A percentile compares a stretch with the other conserved stretches of the same genome.
phyloP scores from a whole-genome alignment of 192 early-diverging fungal genomes.

The Borealophlyctis nickersoniae region DNA sequence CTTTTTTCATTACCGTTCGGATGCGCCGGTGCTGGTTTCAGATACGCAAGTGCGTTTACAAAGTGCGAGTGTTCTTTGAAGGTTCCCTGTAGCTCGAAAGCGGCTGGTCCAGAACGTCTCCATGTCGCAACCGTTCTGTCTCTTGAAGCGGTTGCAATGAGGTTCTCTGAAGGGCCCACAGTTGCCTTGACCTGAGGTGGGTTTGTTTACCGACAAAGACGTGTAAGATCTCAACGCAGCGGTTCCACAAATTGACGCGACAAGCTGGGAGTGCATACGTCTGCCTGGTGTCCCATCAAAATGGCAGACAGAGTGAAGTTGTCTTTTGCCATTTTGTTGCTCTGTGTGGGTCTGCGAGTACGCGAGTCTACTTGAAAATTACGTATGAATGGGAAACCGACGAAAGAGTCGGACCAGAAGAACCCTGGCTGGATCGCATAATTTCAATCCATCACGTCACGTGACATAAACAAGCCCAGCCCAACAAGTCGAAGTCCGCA shows the following conservation, averaged over 20 bases:
- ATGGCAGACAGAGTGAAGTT: conserved; percentile 50
- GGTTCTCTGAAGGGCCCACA: conserved; percentile 9
- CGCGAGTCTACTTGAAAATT: no score
- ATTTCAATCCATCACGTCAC: no score
- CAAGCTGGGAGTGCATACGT: conserved; percentile 33
- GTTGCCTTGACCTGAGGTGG: conserved; percentile 27
- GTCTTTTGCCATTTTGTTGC: neutral
- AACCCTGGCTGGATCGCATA: no score
- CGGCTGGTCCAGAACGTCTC: conserved; percentile 51
- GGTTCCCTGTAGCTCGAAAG: conserved; percentile 48
- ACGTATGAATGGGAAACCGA: no score
- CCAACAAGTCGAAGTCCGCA: no score
- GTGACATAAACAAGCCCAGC: no score
- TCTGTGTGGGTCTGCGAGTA: no score
- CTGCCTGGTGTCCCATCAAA: conserved; percentile 50
- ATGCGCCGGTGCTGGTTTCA: conserved; percentile 54
- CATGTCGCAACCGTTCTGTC: conserved; percentile 57
- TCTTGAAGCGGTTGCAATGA: conserved; percentile 19
- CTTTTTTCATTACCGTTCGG: conserved; percentile 62
- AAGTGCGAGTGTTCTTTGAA: conserved; percentile 71
- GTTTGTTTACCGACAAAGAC: no score
- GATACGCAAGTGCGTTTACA: conserved; percentile 70
- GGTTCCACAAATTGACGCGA: neutral
- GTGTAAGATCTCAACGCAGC: no score
- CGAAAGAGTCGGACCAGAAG: no score